Evolutionary conservation across 148 eudicot genomes (phyloP).

Genomic region (Persicaria maculosa): DNA sequence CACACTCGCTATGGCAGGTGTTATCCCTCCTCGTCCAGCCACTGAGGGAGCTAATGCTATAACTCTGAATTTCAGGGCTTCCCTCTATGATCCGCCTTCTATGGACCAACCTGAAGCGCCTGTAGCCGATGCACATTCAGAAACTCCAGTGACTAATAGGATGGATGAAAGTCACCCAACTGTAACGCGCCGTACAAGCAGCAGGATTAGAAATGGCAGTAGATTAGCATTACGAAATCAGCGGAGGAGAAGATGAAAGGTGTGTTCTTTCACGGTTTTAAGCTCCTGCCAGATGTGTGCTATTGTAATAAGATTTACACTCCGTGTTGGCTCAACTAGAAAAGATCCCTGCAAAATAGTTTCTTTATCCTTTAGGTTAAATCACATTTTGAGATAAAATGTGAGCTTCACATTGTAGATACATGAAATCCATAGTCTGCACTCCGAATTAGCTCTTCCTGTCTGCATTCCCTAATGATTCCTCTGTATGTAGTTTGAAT

Average conservation of each 20-base stretch:
- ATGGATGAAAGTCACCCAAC: neutral
- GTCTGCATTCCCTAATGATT: neutral
- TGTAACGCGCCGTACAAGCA: slow-evolving; percentile 17
- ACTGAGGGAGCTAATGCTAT: neutral
- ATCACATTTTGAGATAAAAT: neutral
- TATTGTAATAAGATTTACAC: neutral
- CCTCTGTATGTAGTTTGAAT: neutral
- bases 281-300: neutral
- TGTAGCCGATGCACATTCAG: slow-evolving; percentile 12
- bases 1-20: neutral
- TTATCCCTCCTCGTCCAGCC: neutral
- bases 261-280: neutral
- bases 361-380: neutral
- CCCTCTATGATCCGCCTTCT: slow-evolving; percentile 14
- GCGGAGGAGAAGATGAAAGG: slow-evolving; percentile 28
- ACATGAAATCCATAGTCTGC: neutral
- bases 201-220: slow-evolving; percentile 25
- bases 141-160: neutral
- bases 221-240: slow-evolving; percentile 19
- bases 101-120: slow-evolving; percentile 16
- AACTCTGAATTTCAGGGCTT: neutral
- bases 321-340: neutral
- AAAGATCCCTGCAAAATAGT: neutral
- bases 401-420: neutral
- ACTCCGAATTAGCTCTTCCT: neutral